Evolutionary conservation across 176 grass and related monocot species (phyloP).

Genomic region (Musa schizocarpa): DNA sequence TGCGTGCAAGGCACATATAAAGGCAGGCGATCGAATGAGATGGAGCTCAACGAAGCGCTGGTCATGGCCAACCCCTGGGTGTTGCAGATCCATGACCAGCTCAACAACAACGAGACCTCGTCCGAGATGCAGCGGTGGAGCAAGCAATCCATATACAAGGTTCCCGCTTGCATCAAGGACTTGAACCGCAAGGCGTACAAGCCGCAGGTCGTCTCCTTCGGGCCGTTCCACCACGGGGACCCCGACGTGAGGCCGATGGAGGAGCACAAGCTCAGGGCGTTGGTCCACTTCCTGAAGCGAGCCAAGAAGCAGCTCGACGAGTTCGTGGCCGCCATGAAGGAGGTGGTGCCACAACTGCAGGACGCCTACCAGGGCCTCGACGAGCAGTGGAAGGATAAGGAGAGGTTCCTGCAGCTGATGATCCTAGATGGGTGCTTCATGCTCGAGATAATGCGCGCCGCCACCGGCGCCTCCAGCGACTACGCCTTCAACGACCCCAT

Average conservation of each 20-base stretch:
- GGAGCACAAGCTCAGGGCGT: slow-evolving; percentile 62
- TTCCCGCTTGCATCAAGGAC: slow-evolving; percentile 64
- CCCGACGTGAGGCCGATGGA: slow-evolving; percentile 43
- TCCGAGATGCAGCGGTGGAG: slow-evolving; percentile 44
- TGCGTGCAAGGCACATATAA: too few species aligned
- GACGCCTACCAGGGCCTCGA: slow-evolving; percentile 36
- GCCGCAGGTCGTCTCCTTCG: slow-evolving; percentile 64
- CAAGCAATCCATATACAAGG: slow-evolving; percentile 55
- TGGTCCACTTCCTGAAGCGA: slow-evolving; percentile 57
- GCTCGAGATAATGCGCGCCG: slow-evolving; percentile 49
- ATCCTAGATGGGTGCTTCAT: slow-evolving; percentile 70
- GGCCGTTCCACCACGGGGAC: slow-evolving; percentile 60
- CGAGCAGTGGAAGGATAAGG: slow-evolving; percentile 27
- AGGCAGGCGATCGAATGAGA: too few species aligned
- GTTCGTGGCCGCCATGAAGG: slow-evolving; percentile 35
- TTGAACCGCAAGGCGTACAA: slow-evolving; percentile 47
- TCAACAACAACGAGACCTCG: slow-evolving; percentile 23
- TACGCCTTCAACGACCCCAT: slow-evolving; percentile 70
- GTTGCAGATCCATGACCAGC: slow-evolving; percentile 29
- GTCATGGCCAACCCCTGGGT: slow-evolving; percentile 28
- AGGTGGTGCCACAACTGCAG: slow-evolving; percentile 22
- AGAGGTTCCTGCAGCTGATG: slow-evolving; percentile 53
- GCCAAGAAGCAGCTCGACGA: slow-evolving; percentile 18
- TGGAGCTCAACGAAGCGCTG: too few species aligned
- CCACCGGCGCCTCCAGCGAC: slow-evolving; percentile 12